Evolutionary conservation across 495 filamentous ascomycete species (phyloP).

Genomic region (Podospora comata): DNA sequence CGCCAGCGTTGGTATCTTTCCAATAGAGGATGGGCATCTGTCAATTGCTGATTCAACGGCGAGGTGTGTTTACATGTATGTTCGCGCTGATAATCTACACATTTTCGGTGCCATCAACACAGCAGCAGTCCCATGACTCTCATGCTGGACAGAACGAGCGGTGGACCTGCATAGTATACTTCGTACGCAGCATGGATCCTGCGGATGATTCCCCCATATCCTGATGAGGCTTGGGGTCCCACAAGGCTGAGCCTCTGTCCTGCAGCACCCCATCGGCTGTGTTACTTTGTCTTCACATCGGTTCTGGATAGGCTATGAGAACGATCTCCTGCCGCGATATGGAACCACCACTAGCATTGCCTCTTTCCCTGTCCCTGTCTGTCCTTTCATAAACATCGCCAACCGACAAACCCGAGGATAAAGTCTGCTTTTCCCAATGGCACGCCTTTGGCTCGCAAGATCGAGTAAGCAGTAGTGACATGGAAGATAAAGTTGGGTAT

Average conservation of each 20-base stretch:
- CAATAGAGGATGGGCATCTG: neutral
- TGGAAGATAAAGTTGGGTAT: slow-evolving; percentile 63
- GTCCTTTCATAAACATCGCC: neutral
- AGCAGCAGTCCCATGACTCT: neutral
- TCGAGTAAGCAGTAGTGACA: slow-evolving; percentile 51
- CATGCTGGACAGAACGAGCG: neutral
- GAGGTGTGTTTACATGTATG: neutral
- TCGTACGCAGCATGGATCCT: neutral
- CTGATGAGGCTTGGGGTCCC: neutral
- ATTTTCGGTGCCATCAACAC: neutral
- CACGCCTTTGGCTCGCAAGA: slow-evolving; percentile 56
- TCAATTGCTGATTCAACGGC: neutral
- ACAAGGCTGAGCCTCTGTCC: neutral
- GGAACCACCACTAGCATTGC: neutral
- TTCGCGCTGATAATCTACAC: neutral
- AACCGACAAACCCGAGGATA: slow-evolving; percentile 7
- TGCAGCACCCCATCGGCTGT: neutral
- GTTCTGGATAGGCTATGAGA: neutral
- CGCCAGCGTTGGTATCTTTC: neutral
- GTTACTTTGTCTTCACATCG: neutral
- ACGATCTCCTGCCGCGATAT: no score
- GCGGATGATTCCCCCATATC: neutral
- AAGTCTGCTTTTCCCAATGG: slow-evolving; percentile 56
- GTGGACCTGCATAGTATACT: neutral
- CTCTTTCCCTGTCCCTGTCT: neutral